A percentile compares a stretch with the other conserved stretches of the same genome.
These are phyloP conservation scores for Amauroascus verrucosus DNA, from an alignment of 2,329 filamentous ascomycete species.

Conservation along the genomic window DNA sequence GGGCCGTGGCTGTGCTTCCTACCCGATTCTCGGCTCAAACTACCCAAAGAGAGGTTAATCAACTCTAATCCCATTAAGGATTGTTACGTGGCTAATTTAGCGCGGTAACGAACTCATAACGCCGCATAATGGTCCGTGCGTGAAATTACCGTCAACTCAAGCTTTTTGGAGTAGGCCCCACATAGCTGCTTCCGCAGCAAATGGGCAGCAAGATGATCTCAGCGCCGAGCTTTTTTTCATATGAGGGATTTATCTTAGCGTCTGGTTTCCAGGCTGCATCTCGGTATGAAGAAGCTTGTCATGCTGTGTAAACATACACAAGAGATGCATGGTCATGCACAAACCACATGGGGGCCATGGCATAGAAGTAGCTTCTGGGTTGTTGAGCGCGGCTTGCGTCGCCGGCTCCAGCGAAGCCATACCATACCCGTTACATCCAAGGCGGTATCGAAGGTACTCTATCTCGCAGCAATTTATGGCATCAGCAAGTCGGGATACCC, in stretches of 20 bases:
- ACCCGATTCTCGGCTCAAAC: constrained; percentile 1
- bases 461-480: background rate
- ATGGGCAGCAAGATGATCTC: constrained; percentile 4
- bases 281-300: constrained; percentile 1
- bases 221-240: background rate
- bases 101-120: constrained; percentile 1
- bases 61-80: constrained; percentile 9
- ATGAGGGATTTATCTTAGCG: background rate
- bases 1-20: background rate
- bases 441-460: constrained; percentile 3
- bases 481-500: background rate
- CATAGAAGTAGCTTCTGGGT: background rate
- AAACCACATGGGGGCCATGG: background rate
- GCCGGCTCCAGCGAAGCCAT: background rate
- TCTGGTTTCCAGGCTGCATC: background rate
- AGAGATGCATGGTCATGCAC: background rate
- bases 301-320: background rate
- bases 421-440: background rate
- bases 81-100: constrained; percentile 4
- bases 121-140: constrained; percentile 9
- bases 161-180: constrained; percentile 1
- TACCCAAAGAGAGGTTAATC: constrained; percentile 8
- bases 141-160: constrained; percentile 4
- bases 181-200: background rate
- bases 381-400: background rate